phyloP scores from a whole-genome alignment of 208 protist species.

The Crithidia bombi region DNA sequence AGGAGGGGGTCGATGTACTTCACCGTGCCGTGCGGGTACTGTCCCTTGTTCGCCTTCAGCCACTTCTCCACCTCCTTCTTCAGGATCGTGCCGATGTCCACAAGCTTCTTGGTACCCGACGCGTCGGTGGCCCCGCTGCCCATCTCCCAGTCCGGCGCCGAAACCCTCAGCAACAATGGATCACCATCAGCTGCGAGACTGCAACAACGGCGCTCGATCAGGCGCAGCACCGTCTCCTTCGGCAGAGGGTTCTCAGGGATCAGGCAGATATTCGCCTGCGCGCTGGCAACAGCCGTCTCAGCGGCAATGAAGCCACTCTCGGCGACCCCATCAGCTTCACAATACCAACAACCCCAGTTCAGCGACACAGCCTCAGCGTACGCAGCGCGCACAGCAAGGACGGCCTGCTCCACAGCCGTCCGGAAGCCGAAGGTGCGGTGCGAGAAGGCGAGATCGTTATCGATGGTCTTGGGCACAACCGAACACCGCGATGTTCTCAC shows the following conservation, averaged over 20 bases:
- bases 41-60: slow-evolving; percentile 71
- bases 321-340: slow-evolving; percentile 97
- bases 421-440: slow-evolving; percentile 96
- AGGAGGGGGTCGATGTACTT: slow-evolving; percentile 97
- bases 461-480: slow-evolving; percentile 97
- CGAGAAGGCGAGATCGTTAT: slow-evolving; percentile 95
- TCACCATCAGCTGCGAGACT: slow-evolving; percentile 85
- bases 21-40: slow-evolving; percentile 76
- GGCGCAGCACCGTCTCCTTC: slow-evolving; percentile 82
- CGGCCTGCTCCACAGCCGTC: slow-evolving; percentile 93
- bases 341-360: slow-evolving; percentile 92
- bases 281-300: slow-evolving; percentile 89
- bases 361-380: slow-evolving; percentile 91
- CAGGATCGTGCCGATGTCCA: slow-evolving; percentile 92
- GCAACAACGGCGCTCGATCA: slow-evolving; percentile 80
- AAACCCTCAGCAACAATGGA: slow-evolving; percentile 97
- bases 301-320: slow-evolving; percentile 95
- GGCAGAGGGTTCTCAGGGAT: slow-evolving; percentile 91
- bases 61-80: slow-evolving; percentile 84
- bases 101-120: slow-evolving; percentile 92
- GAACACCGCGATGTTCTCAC: slow-evolving; percentile 89
- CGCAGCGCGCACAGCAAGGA: slow-evolving; percentile 85
- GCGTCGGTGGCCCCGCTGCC: slow-evolving; percentile 78
- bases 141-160: slow-evolving; percentile 85
- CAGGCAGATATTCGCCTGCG: slow-evolving; percentile 93